Evolutionary conservation across 2,329 filamentous ascomycete genomes (phyloP), one percentile per base, ranked within the genome.

Genomic region (Sclerotinia glacialis): DNA sequence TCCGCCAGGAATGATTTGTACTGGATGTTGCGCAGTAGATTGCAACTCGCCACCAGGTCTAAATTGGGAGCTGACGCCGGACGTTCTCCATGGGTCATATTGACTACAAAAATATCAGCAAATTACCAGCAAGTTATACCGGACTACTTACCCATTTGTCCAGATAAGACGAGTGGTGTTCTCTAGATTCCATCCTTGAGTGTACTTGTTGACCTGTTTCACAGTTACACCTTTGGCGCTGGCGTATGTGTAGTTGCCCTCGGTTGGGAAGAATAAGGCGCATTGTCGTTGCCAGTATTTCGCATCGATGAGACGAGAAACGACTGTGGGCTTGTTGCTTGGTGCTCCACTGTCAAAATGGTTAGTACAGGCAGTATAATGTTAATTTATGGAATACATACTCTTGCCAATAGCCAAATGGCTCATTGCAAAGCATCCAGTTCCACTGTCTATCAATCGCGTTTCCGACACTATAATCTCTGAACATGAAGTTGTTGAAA

Each of bases 391-490:
- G 12, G 5, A 28, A 34, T 54, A 74, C 80, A 71, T 74, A 81
- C 78, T 81, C 80, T 73, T 86, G 83, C 80, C 82, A 87, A 75
- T 81, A 85, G 65, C 78, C 82, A 67, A 85, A 82, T n/a, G 86
- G 85, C 74, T 88, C 84, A 72, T 88, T 88, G 79, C 86, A 88
- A 1, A 81, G 78, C 76, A 87, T 80, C 85, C 86, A 89, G 9
- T 79, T 74, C 85, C 85, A 66, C 23, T 86, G 83, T 0, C 84
- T 77, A 69, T 83, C 79, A 37, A 78, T 71, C 0, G 72, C 64
- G 72, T 87, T 87, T 59, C 69, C 70, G 6, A 83, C 76, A 1
- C 76, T 77, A 23, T 73, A 76, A 73, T 88, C 83, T 5, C 80
- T 83, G 75, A 79, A 88, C 2, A 83, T 69, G 0, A 81, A 78